phyloP scores from a whole-genome alignment of 2,329 filamentous ascomycete genomes.

The Tothia fuscella region DNA sequence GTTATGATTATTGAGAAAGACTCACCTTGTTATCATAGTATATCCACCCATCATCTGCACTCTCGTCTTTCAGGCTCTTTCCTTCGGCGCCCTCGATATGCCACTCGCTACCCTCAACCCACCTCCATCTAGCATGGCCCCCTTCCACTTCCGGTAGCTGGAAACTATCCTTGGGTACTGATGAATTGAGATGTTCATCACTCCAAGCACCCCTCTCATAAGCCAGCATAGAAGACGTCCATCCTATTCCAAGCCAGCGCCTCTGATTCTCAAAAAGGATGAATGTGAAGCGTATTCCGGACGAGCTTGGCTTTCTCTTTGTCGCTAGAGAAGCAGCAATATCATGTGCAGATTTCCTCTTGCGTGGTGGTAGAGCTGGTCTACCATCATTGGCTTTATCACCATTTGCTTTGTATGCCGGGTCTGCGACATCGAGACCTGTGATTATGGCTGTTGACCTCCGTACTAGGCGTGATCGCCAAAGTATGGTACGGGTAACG shows the following conservation, averaged over 20 bases:
- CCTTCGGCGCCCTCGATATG: constrained; percentile 61
- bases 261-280: constrained; percentile 94
- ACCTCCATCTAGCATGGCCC: constrained; percentile 56
- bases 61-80: constrained; percentile 17
- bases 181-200: constrained; percentile 81
- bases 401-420: not conserved
- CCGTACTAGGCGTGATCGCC: constrained; percentile 71
- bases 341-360: constrained; percentile 34
- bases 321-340: constrained; percentile 33
- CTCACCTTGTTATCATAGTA: constrained; percentile 94
- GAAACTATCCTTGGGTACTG: constrained; percentile 62
- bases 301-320: constrained; percentile 36
- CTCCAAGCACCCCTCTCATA: constrained; percentile 90
- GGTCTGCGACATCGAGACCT: constrained; percentile 58
- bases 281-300: constrained; percentile 90
- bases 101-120: constrained; percentile 81
- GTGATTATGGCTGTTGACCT: constrained; percentile 60
- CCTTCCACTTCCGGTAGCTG: constrained; percentile 55
- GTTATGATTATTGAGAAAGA: constrained; percentile 1
- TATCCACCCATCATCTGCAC: constrained; percentile 67
- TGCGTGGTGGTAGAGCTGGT: constrained; percentile 27
- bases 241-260: constrained; percentile 87
- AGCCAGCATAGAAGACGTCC: constrained; percentile 82
- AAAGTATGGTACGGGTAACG: constrained; percentile 76
- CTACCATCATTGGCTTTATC: constrained; percentile 21